These are phyloP conservation scores for Immersiella caudata DNA, from an alignment of 495 filamentous ascomycete species.

Conservation along the genomic window DNA sequence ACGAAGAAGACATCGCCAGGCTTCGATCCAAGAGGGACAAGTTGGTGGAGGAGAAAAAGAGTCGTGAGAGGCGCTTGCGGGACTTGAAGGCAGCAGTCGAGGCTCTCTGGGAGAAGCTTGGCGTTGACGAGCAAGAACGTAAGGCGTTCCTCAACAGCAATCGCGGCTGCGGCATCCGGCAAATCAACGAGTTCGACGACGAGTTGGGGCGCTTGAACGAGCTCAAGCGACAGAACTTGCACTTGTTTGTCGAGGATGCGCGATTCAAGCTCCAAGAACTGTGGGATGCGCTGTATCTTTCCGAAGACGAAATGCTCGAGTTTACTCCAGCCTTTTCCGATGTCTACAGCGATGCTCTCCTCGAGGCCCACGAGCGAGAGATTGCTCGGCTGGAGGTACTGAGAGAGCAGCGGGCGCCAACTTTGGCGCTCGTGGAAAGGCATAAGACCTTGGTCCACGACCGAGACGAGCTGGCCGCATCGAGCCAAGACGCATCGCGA, in stretches of 20 bases:
- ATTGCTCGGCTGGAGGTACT: slow-evolving; percentile 78
- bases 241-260: slow-evolving; percentile 93
- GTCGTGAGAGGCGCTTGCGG: slow-evolving; percentile 77
- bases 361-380: slow-evolving; percentile 86
- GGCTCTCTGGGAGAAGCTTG: slow-evolving; percentile 85
- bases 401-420: slow-evolving; percentile 85
- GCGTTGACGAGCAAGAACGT: slow-evolving; percentile 76
- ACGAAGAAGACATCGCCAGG: slow-evolving; percentile 76
- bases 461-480: slow-evolving; percentile 80
- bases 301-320: slow-evolving; percentile 96
- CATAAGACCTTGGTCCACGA: slow-evolving; percentile 85
- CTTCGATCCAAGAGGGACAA: slow-evolving; percentile 76
- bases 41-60: slow-evolving; percentile 89
- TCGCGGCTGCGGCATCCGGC: slow-evolving; percentile 77
- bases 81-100: slow-evolving; percentile 76
- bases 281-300: slow-evolving; percentile 92
- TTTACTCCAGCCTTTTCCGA: slow-evolving; percentile 94
- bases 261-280: slow-evolving; percentile 87
- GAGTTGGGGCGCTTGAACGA: slow-evolving; percentile 85
- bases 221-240: slow-evolving; percentile 90
- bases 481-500: slow-evolving; percentile 91
- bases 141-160: slow-evolving; percentile 75
- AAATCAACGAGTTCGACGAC: slow-evolving; percentile 92
- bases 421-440: slow-evolving; percentile 77
- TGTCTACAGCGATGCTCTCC: slow-evolving; percentile 85